Base-by-base conservation (phyloP, 495 filamentous ascomycete genomes). In the Aspergillus hancockii region DNA sequence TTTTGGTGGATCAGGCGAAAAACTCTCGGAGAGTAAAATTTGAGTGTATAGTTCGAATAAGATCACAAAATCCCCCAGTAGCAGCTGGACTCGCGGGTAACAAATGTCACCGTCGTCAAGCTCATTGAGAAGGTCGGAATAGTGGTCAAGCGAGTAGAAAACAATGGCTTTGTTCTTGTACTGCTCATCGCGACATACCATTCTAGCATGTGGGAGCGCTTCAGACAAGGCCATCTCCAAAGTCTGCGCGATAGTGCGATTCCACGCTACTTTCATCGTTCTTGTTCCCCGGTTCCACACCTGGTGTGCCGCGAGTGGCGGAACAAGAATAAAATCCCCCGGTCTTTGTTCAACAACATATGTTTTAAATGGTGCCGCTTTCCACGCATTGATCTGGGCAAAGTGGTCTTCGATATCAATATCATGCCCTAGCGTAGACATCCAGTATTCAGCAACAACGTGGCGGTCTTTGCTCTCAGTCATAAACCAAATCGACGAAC, bases 121-220 rank as follows among this genome's bases (percentile, higher is more conserved):
- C 13, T 70, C 52, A n/a, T 58, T 65, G 12, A 97, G 80, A 45
- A 90, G 74, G 3, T 74, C 72, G 34, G 86, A 88, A 60, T 97
- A 97, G 55, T 89, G 89, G 1, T 86, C 75, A 10, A 97, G 79
- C 0, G 91, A 88, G 69, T 85, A 94, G 67, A 88, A 96, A 28
- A 97, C 81, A 58, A 98, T 97, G 18, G 93, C 90, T 67, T 97
- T 97, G 76, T 93, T 96, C 70, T 98, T 98, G 79, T 98, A 98
- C 69, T 97, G 91, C 65, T 98, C 94, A 61, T 98, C 94, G n/a
- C 94, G 91, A 68, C 94, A 97, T 30, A 98, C 92, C 65, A 96
- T 83, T 22, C 92, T 82, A 5, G 93, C 90, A 58, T 91, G 89
- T 1, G 91, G 91, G 4, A 98, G 77, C 0, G 93, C 91, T 74